Evolutionary conservation across 306 rosid genomes (phyloP).

Genomic region (Cicer yamashitae): DNA sequence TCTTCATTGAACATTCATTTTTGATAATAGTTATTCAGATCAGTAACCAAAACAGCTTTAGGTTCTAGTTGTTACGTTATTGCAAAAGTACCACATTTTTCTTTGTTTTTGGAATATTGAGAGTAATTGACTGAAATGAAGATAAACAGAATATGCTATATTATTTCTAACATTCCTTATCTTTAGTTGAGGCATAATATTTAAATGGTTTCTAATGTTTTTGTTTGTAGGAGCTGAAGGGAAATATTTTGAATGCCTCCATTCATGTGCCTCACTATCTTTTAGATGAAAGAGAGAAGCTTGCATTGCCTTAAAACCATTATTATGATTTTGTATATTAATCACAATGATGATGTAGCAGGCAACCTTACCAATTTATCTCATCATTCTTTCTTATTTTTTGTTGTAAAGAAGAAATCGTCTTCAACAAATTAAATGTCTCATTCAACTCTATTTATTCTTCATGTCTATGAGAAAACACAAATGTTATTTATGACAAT

Average conservation of each 20-base stretch:
- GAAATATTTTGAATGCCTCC: conserved; percentile 8
- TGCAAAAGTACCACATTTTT: too few relatives aligned
- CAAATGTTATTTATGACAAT: not conserved
- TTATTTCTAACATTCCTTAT: not conserved
- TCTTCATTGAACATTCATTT: too few relatives aligned
- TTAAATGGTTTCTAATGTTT: not conserved
- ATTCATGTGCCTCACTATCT: not conserved
- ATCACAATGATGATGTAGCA: conserved; percentile 6
- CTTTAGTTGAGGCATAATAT: not conserved
- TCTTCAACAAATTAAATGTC: not conserved
- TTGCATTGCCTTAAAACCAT: conserved; percentile 15
- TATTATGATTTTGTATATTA: conserved; percentile 14
- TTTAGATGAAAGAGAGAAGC: conserved; percentile 12
- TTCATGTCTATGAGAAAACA: not conserved
- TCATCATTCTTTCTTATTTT: not conserved
- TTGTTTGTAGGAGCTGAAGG: conserved; percentile 8
- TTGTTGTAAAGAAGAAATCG: not conserved
- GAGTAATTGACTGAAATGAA: conserved; percentile 15
- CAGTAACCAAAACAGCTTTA: too few relatives aligned
- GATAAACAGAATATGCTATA: not conserved
- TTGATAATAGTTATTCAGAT: too few relatives aligned
- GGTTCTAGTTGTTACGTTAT: too few relatives aligned
- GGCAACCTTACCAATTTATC: not conserved
- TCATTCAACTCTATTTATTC: not conserved
- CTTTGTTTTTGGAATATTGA: not conserved